phyloP scores from a whole-genome alignment of 2,329 filamentous ascomycete genomes.

The Elsinoe arachidis region DNA sequence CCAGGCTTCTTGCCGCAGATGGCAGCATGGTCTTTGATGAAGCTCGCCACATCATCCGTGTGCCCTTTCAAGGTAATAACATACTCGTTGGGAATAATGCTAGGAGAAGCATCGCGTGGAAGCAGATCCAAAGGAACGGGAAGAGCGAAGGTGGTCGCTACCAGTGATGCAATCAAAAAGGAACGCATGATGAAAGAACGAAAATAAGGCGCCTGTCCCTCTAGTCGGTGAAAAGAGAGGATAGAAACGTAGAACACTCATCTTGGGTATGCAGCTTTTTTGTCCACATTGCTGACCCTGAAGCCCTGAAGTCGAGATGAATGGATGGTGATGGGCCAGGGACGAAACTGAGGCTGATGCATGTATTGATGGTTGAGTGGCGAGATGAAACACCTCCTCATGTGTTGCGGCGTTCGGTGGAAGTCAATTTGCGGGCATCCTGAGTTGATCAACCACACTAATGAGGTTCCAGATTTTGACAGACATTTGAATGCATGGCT shows the following conservation, averaged over 20 bases:
- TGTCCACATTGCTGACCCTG: background rate
- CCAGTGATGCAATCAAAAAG: background rate
- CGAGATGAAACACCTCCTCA: background rate
- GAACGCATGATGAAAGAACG: background rate
- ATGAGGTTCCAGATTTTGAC: background rate
- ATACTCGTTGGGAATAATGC: background rate
- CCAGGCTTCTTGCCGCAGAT: background rate
- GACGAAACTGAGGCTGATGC: conserved; percentile 1
- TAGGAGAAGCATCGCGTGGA: background rate
- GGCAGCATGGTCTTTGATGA: background rate
- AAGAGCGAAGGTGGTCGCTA: background rate
- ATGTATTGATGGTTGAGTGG: background rate
- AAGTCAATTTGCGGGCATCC: background rate
- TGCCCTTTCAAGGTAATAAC: conserved; percentile 1
- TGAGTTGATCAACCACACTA: background rate
- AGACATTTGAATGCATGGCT: background rate
- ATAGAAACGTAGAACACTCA: background rate
- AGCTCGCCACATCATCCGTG: background rate
- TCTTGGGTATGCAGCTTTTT: background rate
- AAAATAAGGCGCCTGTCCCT: background rate
- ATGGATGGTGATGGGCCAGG: background rate
- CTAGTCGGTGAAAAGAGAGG: background rate
- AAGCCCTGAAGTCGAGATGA: background rate
- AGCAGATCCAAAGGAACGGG: background rate
- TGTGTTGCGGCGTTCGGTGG: background rate